Percentiles rank a stretch among this genome's conserved stretches.
Evolutionary conservation across 495 filamentous ascomycete genomes (phyloP).

Genomic region (Usnea hakonensis): DNA sequence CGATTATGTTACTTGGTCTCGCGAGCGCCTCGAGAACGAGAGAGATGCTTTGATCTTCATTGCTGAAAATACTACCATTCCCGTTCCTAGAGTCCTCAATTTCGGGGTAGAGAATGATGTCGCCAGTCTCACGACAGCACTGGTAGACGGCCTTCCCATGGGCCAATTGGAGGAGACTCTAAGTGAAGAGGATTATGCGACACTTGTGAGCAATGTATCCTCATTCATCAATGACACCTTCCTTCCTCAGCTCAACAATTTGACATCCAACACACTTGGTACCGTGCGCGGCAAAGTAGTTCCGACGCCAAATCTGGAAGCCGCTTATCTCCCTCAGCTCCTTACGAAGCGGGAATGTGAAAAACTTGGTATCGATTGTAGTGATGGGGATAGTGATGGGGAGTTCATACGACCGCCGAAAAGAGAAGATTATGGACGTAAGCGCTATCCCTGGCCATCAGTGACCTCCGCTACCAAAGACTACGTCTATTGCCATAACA

Average conservation of each 20-base stretch:
- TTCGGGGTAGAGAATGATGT: constrained; percentile 19
- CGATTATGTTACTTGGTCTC: not conserved
- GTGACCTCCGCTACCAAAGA: constrained; percentile 5
- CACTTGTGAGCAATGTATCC: not conserved
- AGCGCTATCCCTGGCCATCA: not conserved
- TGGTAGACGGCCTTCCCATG: not conserved
- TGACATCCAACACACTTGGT: constrained; percentile 1
- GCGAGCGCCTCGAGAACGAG: constrained; percentile 14
- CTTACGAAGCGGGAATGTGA: too few relatives aligned
- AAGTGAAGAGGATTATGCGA: not conserved
- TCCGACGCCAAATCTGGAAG: not conserved
- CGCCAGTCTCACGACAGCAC: not conserved
- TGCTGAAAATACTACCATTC: constrained; percentile 27
- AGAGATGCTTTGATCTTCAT: constrained; percentile 23
- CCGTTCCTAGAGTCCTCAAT: constrained; percentile 26
- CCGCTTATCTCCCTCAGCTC: not conserved
- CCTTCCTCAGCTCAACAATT: not conserved
- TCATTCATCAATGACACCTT: not conserved
- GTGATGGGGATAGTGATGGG: too few relatives aligned
- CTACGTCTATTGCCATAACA: constrained; percentile 33
- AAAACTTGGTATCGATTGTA: too few relatives aligned
- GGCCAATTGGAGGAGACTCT: not conserved
- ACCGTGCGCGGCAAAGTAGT: not conserved
- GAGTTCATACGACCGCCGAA: too few relatives aligned
- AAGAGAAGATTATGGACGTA: too few relatives aligned